Conservation (phyloP, 2,329 filamentous ascomycete genomes). For the Aspergillus ochraceoroseus region DNA sequence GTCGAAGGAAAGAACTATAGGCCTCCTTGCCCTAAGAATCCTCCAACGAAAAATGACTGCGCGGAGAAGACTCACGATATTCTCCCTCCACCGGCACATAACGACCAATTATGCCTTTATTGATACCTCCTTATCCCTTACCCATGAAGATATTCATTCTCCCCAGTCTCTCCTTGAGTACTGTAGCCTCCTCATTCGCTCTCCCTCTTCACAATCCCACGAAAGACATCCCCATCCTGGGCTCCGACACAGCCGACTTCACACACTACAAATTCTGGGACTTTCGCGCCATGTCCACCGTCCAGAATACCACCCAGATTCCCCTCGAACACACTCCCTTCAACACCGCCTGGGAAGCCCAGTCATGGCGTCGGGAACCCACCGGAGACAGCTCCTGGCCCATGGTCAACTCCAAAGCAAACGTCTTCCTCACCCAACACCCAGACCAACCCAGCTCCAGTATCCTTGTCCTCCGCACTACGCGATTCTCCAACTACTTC, state of each 20-base stretch:
- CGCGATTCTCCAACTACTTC: slow-evolving; percentile 41
- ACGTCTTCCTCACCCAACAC: slow-evolving; percentile 44
- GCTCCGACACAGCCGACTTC: slow-evolving; percentile 45
- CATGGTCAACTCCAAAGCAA: slow-evolving; percentile 46
- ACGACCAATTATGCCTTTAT: no score
- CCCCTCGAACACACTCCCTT: slow-evolving; percentile 34
- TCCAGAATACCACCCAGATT: slow-evolving; percentile 11
- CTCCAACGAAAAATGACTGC: no score
- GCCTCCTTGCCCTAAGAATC: no score
- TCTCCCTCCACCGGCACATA: no score
- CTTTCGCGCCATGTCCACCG: slow-evolving; percentile 43
- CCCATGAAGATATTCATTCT: slow-evolving; percentile 7
- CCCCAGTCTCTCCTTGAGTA: slow-evolving; percentile 4
- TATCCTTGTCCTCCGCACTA: slow-evolving; percentile 47
- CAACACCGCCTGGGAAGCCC: slow-evolving; percentile 40
- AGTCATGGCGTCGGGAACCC: slow-evolving; percentile 44
- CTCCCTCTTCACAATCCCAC: slow-evolving; percentile 3
- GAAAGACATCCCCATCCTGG: slow-evolving; percentile 42
- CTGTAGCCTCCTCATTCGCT: not conserved
- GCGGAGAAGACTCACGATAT: no score
- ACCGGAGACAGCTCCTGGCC: slow-evolving; percentile 37
- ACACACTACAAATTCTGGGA: slow-evolving; percentile 51
- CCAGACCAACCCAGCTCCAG: slow-evolving; percentile 28
- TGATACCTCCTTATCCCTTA: not conserved
- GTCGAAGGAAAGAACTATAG: no score